A percentile compares a stretch with the other conserved stretches of the same genome.
phyloP scores from a whole-genome alignment of 2,329 filamentous ascomycete species.

The Exophiala sp. region DNA sequence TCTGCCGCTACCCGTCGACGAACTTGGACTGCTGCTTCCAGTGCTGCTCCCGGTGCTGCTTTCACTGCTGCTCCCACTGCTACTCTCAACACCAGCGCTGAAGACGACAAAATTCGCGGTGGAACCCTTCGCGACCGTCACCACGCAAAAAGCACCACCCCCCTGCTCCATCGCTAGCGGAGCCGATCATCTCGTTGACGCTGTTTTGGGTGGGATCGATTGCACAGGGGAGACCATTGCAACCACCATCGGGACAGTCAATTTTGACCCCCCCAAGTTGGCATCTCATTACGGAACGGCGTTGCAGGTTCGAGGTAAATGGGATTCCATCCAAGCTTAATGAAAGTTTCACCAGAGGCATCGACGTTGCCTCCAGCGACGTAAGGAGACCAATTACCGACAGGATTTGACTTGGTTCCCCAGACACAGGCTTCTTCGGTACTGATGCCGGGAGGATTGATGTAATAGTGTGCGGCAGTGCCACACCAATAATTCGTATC shows the following conservation, averaged over 20 bases:
- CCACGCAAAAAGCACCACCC: conserved; percentile 67
- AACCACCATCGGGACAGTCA: conserved; percentile 59
- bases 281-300: conserved; percentile 52
- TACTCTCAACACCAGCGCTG: conserved; percentile 38
- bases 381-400: conserved; percentile 72
- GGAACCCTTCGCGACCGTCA: conserved; percentile 62
- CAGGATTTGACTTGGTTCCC: conserved; percentile 57
- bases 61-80: conserved; percentile 19
- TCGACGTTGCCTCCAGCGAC: conserved; percentile 71
- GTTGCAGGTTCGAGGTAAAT: conserved; percentile 55
- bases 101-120: conserved; percentile 64
- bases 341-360: conserved; percentile 58
- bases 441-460: conserved; percentile 65
- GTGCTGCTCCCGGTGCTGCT: neutral
- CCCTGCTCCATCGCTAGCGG: conserved; percentile 57
- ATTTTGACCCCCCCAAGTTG: conserved; percentile 64
- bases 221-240: conserved; percentile 67
- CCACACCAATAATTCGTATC: conserved; percentile 62
- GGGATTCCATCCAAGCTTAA: conserved; percentile 74
- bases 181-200: conserved; percentile 56
- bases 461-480: conserved; percentile 72
- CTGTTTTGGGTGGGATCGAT: conserved; percentile 57
- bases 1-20: conserved; percentile 1
- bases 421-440: conserved; percentile 62
- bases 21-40: neutral